Percentiles rank a stretch among this genome's conserved stretches.
Conservation (phyloP, 2,329 filamentous ascomycete species). For the Calonectria crousiana region DNA sequence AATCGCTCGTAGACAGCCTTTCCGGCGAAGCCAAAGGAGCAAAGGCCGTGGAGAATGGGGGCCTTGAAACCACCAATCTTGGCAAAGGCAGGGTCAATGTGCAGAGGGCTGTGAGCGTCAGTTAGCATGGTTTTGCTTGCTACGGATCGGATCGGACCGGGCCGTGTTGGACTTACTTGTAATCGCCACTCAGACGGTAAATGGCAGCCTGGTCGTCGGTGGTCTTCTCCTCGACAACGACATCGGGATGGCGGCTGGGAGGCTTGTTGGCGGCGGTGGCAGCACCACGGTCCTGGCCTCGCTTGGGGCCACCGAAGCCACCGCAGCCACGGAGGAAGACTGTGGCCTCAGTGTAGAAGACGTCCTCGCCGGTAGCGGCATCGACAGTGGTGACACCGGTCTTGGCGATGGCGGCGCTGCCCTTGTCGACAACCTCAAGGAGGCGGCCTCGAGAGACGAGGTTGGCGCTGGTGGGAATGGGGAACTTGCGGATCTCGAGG, state of each 20-base stretch:
- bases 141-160: no score
- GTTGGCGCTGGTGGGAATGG: constrained; percentile 85
- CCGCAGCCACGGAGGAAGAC: constrained; percentile 92
- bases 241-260: constrained; percentile 82
- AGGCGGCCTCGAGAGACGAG: constrained; percentile 83
- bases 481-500: constrained; percentile 92
- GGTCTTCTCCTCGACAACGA: constrained; percentile 86
- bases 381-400: constrained; percentile 86
- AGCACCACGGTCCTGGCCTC: constrained; percentile 81
- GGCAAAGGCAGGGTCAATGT: constrained; percentile 94
- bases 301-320: constrained; percentile 87
- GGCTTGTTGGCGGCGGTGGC: constrained; percentile 84
- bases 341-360: constrained; percentile 98
- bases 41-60: constrained; percentile 96
- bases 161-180: constrained; percentile 70
- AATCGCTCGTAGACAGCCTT: constrained; percentile 91
- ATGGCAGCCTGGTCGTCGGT: constrained; percentile 91
- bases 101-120: constrained; percentile 72
- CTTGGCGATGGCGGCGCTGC: constrained; percentile 86
- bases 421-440: constrained; percentile 97
- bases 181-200: constrained; percentile 93
- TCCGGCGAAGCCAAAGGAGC: constrained; percentile 90
- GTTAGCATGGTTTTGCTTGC: constrained; percentile 4
- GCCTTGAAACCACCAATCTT: constrained; percentile 95
- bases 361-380: constrained; percentile 84